Evolutionary conservation across 164 flowering plant species (phyloP).

Genomic region (Vitis rupestris): DNA sequence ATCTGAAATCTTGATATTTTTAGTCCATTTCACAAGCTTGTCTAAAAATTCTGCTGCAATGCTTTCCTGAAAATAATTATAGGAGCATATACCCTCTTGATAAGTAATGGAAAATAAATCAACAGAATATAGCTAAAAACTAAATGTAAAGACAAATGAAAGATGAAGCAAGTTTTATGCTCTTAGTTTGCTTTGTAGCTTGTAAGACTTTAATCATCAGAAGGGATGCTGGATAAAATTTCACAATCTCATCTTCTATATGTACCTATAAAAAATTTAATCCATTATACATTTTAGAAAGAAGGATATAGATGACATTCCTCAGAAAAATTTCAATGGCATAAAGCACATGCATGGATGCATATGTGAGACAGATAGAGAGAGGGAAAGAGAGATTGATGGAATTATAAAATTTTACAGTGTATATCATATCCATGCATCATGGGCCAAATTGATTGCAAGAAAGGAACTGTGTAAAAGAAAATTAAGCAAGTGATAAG

Average conservation of each 20-base stretch:
- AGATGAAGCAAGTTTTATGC: no score
- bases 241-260: neutral
- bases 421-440: no score
- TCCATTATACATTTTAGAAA: neutral
- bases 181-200: neutral
- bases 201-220: neutral
- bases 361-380: no score
- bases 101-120: neutral
- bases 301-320: neutral
- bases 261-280: no score
- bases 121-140: no score
- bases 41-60: slow-evolving; percentile 73
- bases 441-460: no score
- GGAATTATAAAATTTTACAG: no score
- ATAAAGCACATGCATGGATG: no score
- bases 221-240: neutral
- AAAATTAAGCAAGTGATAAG: neutral
- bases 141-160: no score
- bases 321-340: neutral
- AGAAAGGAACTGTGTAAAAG: neutral
- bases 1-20: slow-evolving; percentile 87
- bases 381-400: no score
- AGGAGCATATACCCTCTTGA: neutral
- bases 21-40: slow-evolving; percentile 70
- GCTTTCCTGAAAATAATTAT: slow-evolving; percentile 58